Base-by-base conservation (phyloP, 495 filamentous ascomycete genomes). In the Bathelium albidoporum region DNA sequence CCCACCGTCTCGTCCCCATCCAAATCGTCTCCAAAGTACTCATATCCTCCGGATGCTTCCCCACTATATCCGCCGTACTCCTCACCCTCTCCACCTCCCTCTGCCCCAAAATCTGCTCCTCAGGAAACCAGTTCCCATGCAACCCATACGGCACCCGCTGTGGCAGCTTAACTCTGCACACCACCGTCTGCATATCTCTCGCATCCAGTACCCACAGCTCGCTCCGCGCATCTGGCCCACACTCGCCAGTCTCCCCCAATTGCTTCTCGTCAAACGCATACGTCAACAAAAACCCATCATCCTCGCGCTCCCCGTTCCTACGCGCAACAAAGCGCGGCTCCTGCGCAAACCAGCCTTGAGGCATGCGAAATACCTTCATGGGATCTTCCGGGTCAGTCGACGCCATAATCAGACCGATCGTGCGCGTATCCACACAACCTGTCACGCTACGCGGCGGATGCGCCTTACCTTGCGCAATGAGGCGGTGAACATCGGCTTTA, bases 141-240 rank as follows among this genome's bases (percentile, higher is more conserved):
- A 88, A 71, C 0, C 85, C 85, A 67, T 87, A 87, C 22, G 85
- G 85, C 4, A 88, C 85, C 31, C 84, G 69, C 70, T 86, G 84
- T 20, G 85, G 84, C 55, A 88, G 70, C 32, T 69, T 65, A 36
- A 88, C 75, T 61, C 69, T 78, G 11, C 78, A 80, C 29, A 85
- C 72, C 0, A 87, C 76, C 7, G 81, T 75, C 52, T 64, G 75
- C 83, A 88, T 86, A 11, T 73, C 74, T 59, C 65, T 76, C 18
- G 84, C 85, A 68, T 87, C 78, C 59, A 87, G 77, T 32, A 88
- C 74, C 85, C 85, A 88, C n/a, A 87, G 73, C 73, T 87, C 84
- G 24, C 78, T 81, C 36, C 65, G 74, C 0, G 85, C 78, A 9
- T 67, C 67, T n/a, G 45, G 2, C 9, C 63, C 65, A 24, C 62